A percentile compares a stretch with the other conserved stretches of the same genome.
Conservation (phyloP, 768 basidiomycete species). For the Pulveroboletus frians region DNA sequence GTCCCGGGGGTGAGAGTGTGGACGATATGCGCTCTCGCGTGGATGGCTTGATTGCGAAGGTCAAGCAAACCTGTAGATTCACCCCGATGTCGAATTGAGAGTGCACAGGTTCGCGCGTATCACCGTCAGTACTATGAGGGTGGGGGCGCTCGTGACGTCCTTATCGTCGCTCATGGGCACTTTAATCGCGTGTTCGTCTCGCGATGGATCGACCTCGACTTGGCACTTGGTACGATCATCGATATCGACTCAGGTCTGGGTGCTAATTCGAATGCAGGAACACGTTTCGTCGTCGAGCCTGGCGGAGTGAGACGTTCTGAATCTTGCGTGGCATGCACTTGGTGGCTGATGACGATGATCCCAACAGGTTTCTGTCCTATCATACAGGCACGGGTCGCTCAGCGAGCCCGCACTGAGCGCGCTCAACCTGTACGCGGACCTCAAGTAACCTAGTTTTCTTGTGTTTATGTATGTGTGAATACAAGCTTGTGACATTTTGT, state of each 20-base stretch:
- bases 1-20: slow-evolving; percentile 83
- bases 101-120: slow-evolving; percentile 59
- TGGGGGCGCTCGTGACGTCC: slow-evolving; percentile 65
- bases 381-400: slow-evolving; percentile 79
- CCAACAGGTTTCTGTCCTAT: slow-evolving; percentile 64
- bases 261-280: slow-evolving; percentile 39
- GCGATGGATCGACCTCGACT: slow-evolving; percentile 73
- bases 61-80: slow-evolving; percentile 26
- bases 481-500: slow-evolving; percentile 1
- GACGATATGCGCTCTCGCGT: slow-evolving; percentile 76
- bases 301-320: slow-evolving; percentile 53
- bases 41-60: slow-evolving; percentile 70
- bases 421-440: slow-evolving; percentile 58
- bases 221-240: slow-evolving; percentile 44
- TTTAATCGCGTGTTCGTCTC: slow-evolving; percentile 71
- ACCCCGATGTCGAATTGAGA: slow-evolving; percentile 5
- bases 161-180: slow-evolving; percentile 89
- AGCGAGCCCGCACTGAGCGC: slow-evolving; percentile 74
- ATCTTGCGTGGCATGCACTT: background rate
- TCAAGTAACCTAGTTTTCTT: slow-evolving; percentile 24
- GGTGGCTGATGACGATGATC: slow-evolving; percentile 11
- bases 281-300: slow-evolving; percentile 80
- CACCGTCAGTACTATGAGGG: slow-evolving; percentile 65
- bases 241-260: background rate
- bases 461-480: slow-evolving; percentile 22